Percentiles rank a stretch among this genome's conserved stretches.
phyloP scores from a whole-genome alignment of 2,329 filamentous ascomycete species.

The Bisporella sp. region DNA sequence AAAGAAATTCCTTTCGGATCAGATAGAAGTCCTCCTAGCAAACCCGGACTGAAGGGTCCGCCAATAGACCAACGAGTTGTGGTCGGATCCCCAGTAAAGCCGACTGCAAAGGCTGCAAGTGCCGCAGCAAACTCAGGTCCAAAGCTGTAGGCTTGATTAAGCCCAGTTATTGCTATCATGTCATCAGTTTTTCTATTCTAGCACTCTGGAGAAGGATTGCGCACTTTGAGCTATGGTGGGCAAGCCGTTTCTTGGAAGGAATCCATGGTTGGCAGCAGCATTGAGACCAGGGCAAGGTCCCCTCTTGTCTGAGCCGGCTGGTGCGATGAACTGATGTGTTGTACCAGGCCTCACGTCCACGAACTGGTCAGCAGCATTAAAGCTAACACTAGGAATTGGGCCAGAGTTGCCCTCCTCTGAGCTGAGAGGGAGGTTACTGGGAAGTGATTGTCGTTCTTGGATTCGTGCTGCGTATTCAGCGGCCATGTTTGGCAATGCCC shows the following conservation, averaged over 20 bases:
- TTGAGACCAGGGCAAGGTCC: constrained; percentile 33
- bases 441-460: no score
- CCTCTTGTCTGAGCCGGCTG: constrained; percentile 10
- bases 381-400: no score
- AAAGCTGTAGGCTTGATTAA: constrained; percentile 36
- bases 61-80: constrained; percentile 41
- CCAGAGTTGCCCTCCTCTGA: no score
- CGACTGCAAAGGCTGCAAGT: constrained; percentile 35
- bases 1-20: constrained; percentile 40
- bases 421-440: no score
- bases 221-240: constrained; percentile 24
- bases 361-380: no score
- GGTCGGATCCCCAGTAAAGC: constrained; percentile 42
- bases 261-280: constrained; percentile 35
- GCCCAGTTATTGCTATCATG: no score
- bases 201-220: neutral
- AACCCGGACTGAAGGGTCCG: constrained; percentile 31
- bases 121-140: constrained; percentile 32
- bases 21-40: constrained; percentile 23
- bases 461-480: no score
- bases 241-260: constrained; percentile 34
- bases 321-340: constrained; percentile 13
- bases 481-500: no score
- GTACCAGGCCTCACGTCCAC: no score
- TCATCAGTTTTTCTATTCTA: no score